Percentiles rank a stretch among this genome's conserved stretches.
These are phyloP conservation scores for Suillus sp. DNA, from an alignment of 768 basidiomycete genomes.

Conservation along the genomic window DNA sequence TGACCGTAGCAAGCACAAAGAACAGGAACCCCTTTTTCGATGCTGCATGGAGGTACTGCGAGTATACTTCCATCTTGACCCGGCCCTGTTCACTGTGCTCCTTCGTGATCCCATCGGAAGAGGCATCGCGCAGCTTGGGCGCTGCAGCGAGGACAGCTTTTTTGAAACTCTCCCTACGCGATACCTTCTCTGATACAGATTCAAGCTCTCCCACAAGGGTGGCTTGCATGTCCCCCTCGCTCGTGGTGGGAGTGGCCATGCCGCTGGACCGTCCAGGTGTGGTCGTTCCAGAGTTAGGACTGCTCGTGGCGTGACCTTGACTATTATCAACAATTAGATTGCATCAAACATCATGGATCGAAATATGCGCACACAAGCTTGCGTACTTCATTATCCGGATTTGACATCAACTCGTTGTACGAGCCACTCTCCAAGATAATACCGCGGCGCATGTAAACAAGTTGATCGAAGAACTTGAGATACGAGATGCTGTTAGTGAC, in stretches of 20 bases:
- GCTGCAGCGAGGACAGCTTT: constrained; percentile 53
- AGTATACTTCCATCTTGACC: constrained; percentile 78
- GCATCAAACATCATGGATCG: not conserved
- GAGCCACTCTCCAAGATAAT: constrained; percentile 78
- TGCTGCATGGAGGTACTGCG: constrained; percentile 76
- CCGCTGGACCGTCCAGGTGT: constrained; percentile 49
- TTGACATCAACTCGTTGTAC: constrained; percentile 59
- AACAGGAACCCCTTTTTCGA: constrained; percentile 72
- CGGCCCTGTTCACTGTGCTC: constrained; percentile 81
- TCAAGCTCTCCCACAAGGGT: constrained; percentile 30
- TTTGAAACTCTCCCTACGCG: constrained; percentile 56
- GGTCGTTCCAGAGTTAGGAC: constrained; percentile 47
- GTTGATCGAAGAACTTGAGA: constrained; percentile 71
- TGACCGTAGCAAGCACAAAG: constrained; percentile 56
- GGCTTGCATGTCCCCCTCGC: constrained; percentile 24
- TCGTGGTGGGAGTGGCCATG: constrained; percentile 22
- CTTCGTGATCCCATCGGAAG: constrained; percentile 53
- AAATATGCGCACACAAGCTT: constrained; percentile 67
- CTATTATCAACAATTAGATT: constrained; percentile 26
- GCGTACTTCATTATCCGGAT: constrained; percentile 64
- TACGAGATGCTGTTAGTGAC: constrained; percentile 91
- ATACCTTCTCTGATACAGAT: constrained; percentile 56
- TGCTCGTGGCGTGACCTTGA: constrained; percentile 47
- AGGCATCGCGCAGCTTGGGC: constrained; percentile 39
- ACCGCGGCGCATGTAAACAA: constrained; percentile 77